phyloP scores from a whole-genome alignment of 192 early-diverging fungal species.

The Polychytrium aggregatum region DNA sequence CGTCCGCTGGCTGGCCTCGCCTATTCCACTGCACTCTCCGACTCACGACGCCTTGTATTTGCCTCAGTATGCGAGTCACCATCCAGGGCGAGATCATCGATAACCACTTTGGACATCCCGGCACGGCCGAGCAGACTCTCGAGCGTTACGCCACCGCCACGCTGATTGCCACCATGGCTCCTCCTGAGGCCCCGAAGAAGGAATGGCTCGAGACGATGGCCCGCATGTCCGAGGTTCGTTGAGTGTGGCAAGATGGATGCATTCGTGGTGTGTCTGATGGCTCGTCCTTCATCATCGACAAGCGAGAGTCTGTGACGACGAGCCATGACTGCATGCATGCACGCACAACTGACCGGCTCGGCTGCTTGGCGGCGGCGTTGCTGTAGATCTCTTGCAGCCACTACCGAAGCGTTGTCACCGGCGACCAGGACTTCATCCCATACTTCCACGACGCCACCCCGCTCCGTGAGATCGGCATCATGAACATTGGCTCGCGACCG shows the following conservation, averaged over 20 bases:
- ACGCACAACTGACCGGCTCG: no score
- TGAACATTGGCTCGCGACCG: constrained; percentile 25
- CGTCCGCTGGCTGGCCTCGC: no score
- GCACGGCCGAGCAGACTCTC: constrained; percentile 20
- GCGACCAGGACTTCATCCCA: constrained; percentile 14
- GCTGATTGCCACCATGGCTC: constrained; percentile 19
- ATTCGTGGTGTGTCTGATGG: background rate
- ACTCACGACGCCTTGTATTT: background rate
- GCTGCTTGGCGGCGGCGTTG: no score
- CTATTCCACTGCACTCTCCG: no score
- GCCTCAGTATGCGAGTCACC: constrained; percentile 15
- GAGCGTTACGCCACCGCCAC: constrained; percentile 25
- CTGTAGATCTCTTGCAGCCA: constrained; percentile 9
- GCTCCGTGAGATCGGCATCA: constrained; percentile 11
- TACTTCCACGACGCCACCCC: constrained; percentile 20
- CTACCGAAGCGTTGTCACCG: constrained; percentile 17
- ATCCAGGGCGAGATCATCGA: constrained; percentile 29
- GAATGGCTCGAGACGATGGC: constrained; percentile 15
- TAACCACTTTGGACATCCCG: constrained; percentile 19
- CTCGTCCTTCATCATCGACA: no score
- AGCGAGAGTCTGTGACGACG: no score
- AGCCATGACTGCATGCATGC: no score
- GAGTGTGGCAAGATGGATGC: background rate
- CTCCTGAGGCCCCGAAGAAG: constrained; percentile 12
- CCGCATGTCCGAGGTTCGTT: constrained; percentile 9